A percentile compares a stretch with the other conserved stretches of the same genome.
Conservation (phyloP, 2,329 filamentous ascomycete species). For the Fusarium citri region DNA sequence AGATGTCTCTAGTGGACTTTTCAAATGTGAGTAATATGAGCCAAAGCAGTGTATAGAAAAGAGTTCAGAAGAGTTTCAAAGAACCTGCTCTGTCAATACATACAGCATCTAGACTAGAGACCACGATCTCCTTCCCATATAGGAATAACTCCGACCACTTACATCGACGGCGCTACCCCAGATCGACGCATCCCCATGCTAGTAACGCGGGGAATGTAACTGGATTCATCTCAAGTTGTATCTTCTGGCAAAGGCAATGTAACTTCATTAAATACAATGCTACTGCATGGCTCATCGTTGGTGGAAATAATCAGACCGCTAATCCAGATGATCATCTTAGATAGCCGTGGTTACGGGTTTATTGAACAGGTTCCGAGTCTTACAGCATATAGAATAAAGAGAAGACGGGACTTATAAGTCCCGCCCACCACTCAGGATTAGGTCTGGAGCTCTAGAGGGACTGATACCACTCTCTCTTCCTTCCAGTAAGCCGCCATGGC, state of each 20-base stretch:
- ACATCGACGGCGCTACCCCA: constrained; percentile 16
- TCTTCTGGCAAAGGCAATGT: background rate
- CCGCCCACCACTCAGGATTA: background rate
- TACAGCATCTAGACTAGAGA: background rate
- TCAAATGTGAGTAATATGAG: background rate
- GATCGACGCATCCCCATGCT: constrained; percentile 14
- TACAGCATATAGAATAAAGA: background rate
- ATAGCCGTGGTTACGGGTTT: background rate
- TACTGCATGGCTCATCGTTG: constrained; percentile 18
- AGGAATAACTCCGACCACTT: constrained; percentile 4
- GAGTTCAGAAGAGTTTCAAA: background rate
- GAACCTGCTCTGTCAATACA: background rate
- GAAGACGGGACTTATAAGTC: background rate
- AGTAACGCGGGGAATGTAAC: constrained; percentile 11
- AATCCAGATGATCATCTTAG: background rate
- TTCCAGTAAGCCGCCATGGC: background rate
- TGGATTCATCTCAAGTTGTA: background rate
- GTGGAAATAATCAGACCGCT: constrained; percentile 20
- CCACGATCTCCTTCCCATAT: constrained; percentile 7
- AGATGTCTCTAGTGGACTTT: no score
- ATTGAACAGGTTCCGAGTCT: background rate
- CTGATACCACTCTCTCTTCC: no score
- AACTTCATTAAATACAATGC: background rate
- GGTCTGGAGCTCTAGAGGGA: background rate
- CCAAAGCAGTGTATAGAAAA: background rate